A percentile compares a stretch with the other conserved stretches of the same genome.
Conservation (phyloP, 441 rosid species). For the Jatropha multifida region DNA sequence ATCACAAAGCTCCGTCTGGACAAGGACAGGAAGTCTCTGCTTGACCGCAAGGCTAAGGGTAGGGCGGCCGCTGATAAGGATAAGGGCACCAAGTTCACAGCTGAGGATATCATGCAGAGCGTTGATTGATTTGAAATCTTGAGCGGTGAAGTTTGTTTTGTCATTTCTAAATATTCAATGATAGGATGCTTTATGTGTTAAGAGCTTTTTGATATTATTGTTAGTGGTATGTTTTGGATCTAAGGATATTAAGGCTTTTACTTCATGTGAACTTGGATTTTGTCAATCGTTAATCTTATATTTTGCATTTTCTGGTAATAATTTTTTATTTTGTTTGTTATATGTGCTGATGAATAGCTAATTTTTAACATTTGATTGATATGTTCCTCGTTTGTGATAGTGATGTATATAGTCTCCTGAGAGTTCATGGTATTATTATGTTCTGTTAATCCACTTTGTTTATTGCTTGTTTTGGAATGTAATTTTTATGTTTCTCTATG, state of each 20-base stretch:
- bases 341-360: background rate
- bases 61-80: constrained; percentile 79
- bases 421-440: too few relatives aligned
- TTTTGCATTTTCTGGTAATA: background rate
- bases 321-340: background rate
- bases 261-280: background rate
- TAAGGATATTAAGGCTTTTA: background rate
- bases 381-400: background rate
- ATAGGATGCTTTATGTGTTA: constrained; percentile 2
- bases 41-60: constrained; percentile 81
- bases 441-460: too few relatives aligned
- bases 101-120: constrained; percentile 80
- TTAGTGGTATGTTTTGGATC: background rate
- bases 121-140: constrained; percentile 40
- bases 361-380: background rate
- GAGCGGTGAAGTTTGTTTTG: background rate
- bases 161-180: background rate
- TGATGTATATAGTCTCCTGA: too few relatives aligned
- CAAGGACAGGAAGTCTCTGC: constrained; percentile 70
- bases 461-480: too few relatives aligned
- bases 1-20: constrained; percentile 81
- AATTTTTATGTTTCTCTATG: too few relatives aligned
- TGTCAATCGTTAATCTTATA: background rate
- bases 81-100: constrained; percentile 75
- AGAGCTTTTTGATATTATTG: background rate